Percentiles rank a stretch among this genome's conserved stretches.
phyloP scores from a whole-genome alignment of 2,329 filamentous ascomycete species.

The Fusarium pseudonygamai region DNA sequence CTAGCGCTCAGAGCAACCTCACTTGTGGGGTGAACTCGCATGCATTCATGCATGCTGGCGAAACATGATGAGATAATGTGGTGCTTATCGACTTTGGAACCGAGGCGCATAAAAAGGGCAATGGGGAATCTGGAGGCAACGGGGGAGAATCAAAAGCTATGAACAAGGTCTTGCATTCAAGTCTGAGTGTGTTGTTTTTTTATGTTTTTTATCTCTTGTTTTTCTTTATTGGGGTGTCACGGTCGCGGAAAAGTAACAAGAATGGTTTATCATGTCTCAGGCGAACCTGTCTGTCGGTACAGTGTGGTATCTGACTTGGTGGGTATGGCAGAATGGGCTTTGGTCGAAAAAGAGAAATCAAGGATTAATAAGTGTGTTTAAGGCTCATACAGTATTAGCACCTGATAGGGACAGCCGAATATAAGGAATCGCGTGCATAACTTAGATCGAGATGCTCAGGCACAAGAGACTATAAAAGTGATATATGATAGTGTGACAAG shows the following conservation, averaged over 20 bases:
- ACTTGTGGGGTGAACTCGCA: background rate
- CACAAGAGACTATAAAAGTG: constrained; percentile 17
- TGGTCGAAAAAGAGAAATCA: background rate
- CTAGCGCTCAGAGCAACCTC: background rate
- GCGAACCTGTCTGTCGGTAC: constrained; percentile 29
- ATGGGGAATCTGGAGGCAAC: constrained; percentile 25
- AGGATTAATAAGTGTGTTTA: constrained; percentile 23
- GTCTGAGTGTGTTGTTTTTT: constrained; percentile 32
- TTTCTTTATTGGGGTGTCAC: constrained; percentile 15
- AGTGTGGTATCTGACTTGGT: constrained; percentile 9
- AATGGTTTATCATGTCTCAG: constrained; percentile 29
- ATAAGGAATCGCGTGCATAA: constrained; percentile 15
- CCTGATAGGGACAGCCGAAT: constrained; percentile 19
- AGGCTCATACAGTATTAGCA: constrained; percentile 9
- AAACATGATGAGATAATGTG: constrained; percentile 21
- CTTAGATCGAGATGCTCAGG: constrained; percentile 19
- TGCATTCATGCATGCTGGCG: constrained; percentile 4
- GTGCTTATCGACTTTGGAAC: constrained; percentile 13
- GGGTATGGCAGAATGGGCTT: background rate
- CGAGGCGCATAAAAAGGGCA: constrained; percentile 28
- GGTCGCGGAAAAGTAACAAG: constrained; percentile 39
- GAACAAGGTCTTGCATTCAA: constrained; percentile 23
- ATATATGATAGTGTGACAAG: constrained; percentile 28
- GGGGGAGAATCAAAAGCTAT: constrained; percentile 26
- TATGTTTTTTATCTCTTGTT: background rate